phyloP scores from a whole-genome alignment of 257 asterid genomes.

The Pogostemon cablin region DNA sequence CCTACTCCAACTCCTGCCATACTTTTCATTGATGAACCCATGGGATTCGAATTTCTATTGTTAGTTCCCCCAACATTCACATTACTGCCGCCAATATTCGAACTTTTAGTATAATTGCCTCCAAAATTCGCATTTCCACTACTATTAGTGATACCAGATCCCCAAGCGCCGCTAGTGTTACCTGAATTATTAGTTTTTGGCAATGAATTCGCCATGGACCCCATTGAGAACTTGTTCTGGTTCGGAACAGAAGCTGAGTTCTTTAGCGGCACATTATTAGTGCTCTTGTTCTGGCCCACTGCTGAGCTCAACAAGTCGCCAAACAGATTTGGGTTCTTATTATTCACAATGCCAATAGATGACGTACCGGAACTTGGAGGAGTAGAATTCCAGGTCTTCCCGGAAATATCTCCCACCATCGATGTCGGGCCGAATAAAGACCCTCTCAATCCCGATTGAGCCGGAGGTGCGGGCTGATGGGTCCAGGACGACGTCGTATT shows the following conservation, averaged over 20 bases:
- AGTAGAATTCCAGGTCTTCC: slow-evolving; percentile 84
- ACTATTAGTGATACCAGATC: slow-evolving; percentile 40
- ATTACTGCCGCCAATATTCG: slow-evolving; percentile 41
- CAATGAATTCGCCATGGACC: slow-evolving; percentile 70
- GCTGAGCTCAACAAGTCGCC: slow-evolving; percentile 84
- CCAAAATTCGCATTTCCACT: slow-evolving; percentile 46
- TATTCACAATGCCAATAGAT: slow-evolving; percentile 54
- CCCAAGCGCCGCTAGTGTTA: slow-evolving; percentile 45
- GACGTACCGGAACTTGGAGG: slow-evolving; percentile 39
- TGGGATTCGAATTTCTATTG: slow-evolving; percentile 48
- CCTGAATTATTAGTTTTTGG: slow-evolving; percentile 53
- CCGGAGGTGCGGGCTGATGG: slow-evolving; percentile 67
- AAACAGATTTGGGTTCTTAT: slow-evolving; percentile 80
- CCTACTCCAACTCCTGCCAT: slow-evolving; percentile 36
- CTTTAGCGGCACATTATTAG: slow-evolving; percentile 65
- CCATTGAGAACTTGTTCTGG: slow-evolving; percentile 60
- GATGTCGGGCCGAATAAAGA: slow-evolving; percentile 66
- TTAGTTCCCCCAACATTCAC: slow-evolving; percentile 50
- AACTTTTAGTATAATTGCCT: slow-evolving; percentile 28
- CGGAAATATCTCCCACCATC: slow-evolving; percentile 91
- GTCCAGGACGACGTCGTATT: slow-evolving; percentile 65
- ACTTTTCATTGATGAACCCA: slow-evolving; percentile 59
- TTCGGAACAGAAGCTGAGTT: slow-evolving; percentile 47
- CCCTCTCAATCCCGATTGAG: slow-evolving; percentile 46
- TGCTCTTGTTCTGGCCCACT: slow-evolving; percentile 62